Percentiles rank a stretch among this genome's conserved stretches.
phyloP scores from a whole-genome alignment of 306 rosid species.

The Medicago lupulina region DNA sequence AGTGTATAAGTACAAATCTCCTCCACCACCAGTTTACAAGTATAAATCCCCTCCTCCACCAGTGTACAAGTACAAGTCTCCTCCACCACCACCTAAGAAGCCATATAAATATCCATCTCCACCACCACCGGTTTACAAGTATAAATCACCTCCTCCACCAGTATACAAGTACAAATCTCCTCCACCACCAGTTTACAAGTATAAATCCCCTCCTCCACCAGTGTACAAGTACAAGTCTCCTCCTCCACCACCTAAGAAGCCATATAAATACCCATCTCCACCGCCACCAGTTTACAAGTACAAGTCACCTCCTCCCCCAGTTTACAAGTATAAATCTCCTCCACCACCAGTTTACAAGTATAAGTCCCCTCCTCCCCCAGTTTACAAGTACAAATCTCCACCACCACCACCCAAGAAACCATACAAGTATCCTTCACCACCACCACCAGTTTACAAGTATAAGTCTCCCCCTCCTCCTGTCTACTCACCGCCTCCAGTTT shows the following conservation, averaged over 20 bases:
- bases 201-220: background rate
- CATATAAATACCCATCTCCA: too few species aligned
- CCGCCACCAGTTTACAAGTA: slow-evolving; percentile 20
- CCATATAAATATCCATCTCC: background rate
- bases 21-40: too few species aligned
- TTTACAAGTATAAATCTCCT: too few species aligned
- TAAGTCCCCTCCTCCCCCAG: background rate
- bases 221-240: background rate
- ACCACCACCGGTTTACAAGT: slow-evolving; percentile 6
- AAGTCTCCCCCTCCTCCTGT: slow-evolving; percentile 21
- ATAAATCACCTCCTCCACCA: slow-evolving; percentile 6
- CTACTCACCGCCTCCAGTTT: background rate
- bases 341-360: background rate
- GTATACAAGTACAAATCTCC: too few species aligned
- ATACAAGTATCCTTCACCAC: background rate
- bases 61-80: slow-evolving; percentile 5
- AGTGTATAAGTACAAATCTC: too few species aligned
- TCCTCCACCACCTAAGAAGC: too few species aligned
- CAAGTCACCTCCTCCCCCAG: background rate
- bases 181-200: background rate
- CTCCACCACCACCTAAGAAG: slow-evolving; percentile 38
- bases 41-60: too few species aligned
- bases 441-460: slow-evolving; percentile 30
- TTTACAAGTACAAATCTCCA: background rate
- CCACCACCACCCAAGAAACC: background rate